Evolutionary conservation across 495 filamentous ascomycete genomes (phyloP).

Genomic region (Aspergillus mulundensis): DNA sequence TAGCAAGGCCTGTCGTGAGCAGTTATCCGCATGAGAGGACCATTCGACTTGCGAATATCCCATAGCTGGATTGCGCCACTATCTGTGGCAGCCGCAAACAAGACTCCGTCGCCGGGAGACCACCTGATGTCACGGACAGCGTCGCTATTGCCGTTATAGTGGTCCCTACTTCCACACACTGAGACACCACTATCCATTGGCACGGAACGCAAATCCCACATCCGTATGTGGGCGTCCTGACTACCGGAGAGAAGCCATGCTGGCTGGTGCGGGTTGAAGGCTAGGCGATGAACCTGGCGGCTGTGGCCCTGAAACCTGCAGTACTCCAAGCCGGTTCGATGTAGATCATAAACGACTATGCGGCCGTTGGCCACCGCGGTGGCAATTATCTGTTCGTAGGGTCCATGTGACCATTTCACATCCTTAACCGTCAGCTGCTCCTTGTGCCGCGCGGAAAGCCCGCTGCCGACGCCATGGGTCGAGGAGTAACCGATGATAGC

Average conservation of each 20-base stretch:
- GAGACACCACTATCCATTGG: constrained; percentile 44
- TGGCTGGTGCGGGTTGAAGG: constrained; percentile 79
- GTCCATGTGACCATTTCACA: constrained; percentile 77
- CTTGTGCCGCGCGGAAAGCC: constrained; percentile 51
- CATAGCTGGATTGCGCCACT: constrained; percentile 71
- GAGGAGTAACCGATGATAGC: constrained; percentile 67
- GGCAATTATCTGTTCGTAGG: constrained; percentile 63
- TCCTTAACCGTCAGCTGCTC: constrained; percentile 79
- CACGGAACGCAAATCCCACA: constrained; percentile 67
- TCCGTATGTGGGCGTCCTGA: constrained; percentile 84
- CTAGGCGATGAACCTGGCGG: constrained; percentile 87
- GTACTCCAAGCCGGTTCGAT: constrained; percentile 66
- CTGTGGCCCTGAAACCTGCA: constrained; percentile 79
- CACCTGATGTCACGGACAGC: constrained; percentile 83
- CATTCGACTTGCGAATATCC: constrained; percentile 59
- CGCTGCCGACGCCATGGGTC: constrained; percentile 50
- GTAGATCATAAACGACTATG: constrained; percentile 82
- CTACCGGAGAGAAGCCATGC: constrained; percentile 80
- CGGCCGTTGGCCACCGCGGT: constrained; percentile 84
- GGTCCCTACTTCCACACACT: constrained; percentile 51
- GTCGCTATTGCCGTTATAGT: constrained; percentile 64
- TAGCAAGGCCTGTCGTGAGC: constrained; percentile 79
- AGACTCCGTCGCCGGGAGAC: constrained; percentile 77
- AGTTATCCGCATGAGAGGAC: constrained; percentile 66
- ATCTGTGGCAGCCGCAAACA: constrained; percentile 90